phyloP scores from a whole-genome alignment of 371 early-diverging fungal genomes.

The Apophysomyces variabilis region DNA sequence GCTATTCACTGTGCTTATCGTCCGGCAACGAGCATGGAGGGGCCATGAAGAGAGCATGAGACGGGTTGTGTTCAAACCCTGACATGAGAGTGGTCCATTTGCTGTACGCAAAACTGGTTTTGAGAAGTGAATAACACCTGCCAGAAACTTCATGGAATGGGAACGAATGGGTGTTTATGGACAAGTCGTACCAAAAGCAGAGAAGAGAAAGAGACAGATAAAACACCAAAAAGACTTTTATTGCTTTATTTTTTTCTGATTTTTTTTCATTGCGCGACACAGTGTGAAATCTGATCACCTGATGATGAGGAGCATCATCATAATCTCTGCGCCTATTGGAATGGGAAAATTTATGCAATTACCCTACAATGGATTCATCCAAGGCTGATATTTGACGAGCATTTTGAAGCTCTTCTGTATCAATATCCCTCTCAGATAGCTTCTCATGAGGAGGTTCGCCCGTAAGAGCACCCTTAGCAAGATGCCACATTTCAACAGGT shows the following conservation, averaged over 20 bases:
- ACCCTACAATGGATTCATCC: slow-evolving; percentile 18
- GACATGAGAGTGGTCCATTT: background rate
- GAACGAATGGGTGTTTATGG: background rate
- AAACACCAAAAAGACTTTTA: background rate
- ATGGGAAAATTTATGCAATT: background rate
- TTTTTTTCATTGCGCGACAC: no score
- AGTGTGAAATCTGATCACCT: background rate
- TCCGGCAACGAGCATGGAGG: slow-evolving; percentile 1
- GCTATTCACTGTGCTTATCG: slow-evolving; percentile 2
- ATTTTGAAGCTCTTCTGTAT: slow-evolving; percentile 23
- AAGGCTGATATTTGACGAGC: slow-evolving; percentile 16
- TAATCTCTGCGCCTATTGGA: background rate
- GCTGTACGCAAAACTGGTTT: background rate
- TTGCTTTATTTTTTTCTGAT: no score
- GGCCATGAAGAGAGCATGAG: background rate
- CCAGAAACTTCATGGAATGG: slow-evolving; percentile 3
- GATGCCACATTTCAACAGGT: slow-evolving; percentile 30
- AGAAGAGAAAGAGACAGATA: background rate
- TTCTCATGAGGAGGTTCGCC: slow-evolving; percentile 29
- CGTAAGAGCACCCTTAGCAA: slow-evolving; percentile 24
- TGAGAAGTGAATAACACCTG: slow-evolving; percentile 1
- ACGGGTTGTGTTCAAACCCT: background rate
- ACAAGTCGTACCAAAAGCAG: background rate
- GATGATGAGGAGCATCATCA: background rate
- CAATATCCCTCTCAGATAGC: slow-evolving; percentile 23